phyloP scores from a whole-genome alignment of 805 yeast genomes.

The Ogataea paradorogensis region DNA sequence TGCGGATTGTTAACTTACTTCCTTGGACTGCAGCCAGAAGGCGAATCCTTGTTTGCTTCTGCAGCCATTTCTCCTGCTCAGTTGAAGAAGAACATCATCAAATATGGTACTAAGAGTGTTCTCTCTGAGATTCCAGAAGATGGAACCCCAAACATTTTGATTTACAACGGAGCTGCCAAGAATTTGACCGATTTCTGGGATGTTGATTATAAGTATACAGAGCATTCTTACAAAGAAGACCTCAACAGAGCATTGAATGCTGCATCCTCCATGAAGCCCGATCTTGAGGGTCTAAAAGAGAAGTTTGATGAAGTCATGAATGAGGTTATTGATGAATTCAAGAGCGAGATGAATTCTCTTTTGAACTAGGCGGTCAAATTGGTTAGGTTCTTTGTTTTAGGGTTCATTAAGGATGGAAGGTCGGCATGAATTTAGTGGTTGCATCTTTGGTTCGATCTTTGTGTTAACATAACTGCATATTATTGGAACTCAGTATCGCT shows the following conservation, averaged over 20 bases:
- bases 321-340: slow-evolving; percentile 23
- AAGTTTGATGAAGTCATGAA: slow-evolving; percentile 22
- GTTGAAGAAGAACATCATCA: slow-evolving; percentile 71
- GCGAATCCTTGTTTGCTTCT: slow-evolving; percentile 61
- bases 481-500: neutral
- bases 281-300: slow-evolving; percentile 20
- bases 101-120: slow-evolving; percentile 59
- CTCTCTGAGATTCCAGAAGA: slow-evolving; percentile 64
- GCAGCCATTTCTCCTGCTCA: slow-evolving; percentile 65
- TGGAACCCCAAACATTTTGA: slow-evolving; percentile 68
- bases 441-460: slow-evolving; percentile 10
- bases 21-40: slow-evolving; percentile 78
- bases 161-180: slow-evolving; percentile 80
- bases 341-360: slow-evolving; percentile 17
- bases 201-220: slow-evolving; percentile 12
- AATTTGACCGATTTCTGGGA: slow-evolving; percentile 66
- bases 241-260: slow-evolving; percentile 20
- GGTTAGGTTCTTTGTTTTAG: slow-evolving; percentile 7
- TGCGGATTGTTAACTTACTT: slow-evolving; percentile 89
- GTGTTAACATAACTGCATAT: slow-evolving; percentile 5
- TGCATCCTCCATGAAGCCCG: slow-evolving; percentile 22
- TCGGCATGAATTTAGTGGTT: slow-evolving; percentile 1
- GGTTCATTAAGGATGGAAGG: slow-evolving; percentile 3
- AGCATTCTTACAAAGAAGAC: slow-evolving; percentile 16
- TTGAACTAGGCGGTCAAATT: slow-evolving; percentile 5